phyloP scores from a whole-genome alignment of 2,329 filamentous ascomycete species.

The Gnomoniopsis smithogilvyi region DNA sequence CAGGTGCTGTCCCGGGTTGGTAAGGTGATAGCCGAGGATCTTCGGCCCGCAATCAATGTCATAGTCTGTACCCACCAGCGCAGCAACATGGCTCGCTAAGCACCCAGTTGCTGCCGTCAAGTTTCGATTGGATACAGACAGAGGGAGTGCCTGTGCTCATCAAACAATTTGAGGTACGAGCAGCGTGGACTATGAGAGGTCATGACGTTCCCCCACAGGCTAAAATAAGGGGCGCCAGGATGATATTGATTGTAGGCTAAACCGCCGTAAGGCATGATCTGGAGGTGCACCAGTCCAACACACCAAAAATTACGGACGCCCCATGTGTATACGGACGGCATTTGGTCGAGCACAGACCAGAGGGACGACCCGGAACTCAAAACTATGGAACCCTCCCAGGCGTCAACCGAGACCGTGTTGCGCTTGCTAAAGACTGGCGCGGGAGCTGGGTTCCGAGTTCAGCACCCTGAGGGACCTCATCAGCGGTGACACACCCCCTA shows the following conservation, averaged over 20 bases:
- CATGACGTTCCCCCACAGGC: too few species aligned
- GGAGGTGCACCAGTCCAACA: not conserved
- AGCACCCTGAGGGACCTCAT: not conserved
- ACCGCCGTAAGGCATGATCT: not conserved
- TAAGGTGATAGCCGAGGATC: conserved; percentile 10
- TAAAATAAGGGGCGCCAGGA: too few species aligned
- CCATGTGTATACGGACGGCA: not conserved
- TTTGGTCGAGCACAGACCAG: not conserved
- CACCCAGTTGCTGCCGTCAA: not conserved
- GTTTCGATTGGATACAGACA: not conserved
- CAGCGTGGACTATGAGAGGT: too few species aligned
- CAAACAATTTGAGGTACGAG: not conserved
- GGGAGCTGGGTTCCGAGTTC: not conserved
- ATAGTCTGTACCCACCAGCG: not conserved
- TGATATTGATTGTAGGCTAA: not conserved
- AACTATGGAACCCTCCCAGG: not conserved
- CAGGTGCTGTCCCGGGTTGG: not conserved
- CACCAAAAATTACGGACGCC: not conserved
- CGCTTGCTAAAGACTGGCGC: not conserved
- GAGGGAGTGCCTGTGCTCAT: not conserved
- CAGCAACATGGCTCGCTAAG: not conserved
- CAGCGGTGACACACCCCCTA: not conserved
- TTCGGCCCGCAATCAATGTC: conserved; percentile 16
- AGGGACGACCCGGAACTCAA: not conserved
- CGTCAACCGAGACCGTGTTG: not conserved